A percentile compares a stretch with the other conserved stretches of the same genome.
These are phyloP conservation scores for Helminthosporium solani DNA, from an alignment of 2,329 filamentous ascomycete genomes.

Conservation along the genomic window DNA sequence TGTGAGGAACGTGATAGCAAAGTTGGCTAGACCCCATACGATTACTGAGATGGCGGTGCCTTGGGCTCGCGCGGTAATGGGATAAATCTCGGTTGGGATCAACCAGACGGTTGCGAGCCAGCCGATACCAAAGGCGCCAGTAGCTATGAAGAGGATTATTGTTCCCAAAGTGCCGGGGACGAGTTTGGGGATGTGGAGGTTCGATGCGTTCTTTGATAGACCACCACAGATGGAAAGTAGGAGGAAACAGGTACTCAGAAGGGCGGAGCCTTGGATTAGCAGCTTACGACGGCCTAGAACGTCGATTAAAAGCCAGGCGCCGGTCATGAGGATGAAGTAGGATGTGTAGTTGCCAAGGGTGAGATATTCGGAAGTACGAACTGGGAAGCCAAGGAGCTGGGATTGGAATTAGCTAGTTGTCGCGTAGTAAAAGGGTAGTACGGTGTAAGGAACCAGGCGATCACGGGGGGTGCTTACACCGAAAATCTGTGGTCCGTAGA, in stretches of 20 bases:
- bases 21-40: conserved; percentile 60
- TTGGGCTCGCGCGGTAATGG: conserved; percentile 56
- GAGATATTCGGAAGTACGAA: conserved; percentile 55
- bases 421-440: too few relatives aligned
- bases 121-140: conserved; percentile 61
- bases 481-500: conserved; percentile 66
- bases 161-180: conserved; percentile 54
- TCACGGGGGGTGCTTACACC: conserved; percentile 36
- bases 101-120: conserved; percentile 63
- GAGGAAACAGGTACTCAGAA: conserved; percentile 53
- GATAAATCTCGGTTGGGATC: conserved; percentile 60
- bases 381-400: conserved; percentile 58
- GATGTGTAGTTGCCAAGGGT: conserved; percentile 63
- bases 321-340: conserved; percentile 62
- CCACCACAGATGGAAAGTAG: conserved; percentile 55
- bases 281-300: conserved; percentile 56
- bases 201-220: conserved; percentile 45
- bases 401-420: neutral
- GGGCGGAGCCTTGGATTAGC: conserved; percentile 54
- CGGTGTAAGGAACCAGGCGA: too few relatives aligned
- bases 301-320: conserved; percentile 62
- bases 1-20: conserved; percentile 58
- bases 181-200: conserved; percentile 43
- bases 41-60: conserved; percentile 57
- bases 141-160: conserved; percentile 57